Evolutionary conservation across 257 asterid genomes (phyloP), one percentile per base, ranked within the genome.

Genomic region (Coffea eugenioides): DNA sequence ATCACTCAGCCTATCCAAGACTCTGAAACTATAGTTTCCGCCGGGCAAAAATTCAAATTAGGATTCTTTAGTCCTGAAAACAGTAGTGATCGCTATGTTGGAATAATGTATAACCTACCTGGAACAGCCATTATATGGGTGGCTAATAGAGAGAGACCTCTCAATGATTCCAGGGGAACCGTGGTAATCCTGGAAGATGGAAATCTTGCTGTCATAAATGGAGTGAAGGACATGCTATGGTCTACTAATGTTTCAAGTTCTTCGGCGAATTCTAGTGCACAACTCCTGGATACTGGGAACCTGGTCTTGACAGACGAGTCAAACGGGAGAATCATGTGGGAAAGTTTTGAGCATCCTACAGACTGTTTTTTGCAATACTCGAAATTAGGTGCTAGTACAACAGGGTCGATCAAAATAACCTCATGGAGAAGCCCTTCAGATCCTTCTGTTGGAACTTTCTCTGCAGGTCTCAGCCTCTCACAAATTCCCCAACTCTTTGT

Each of bases 91-190:
- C 83, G 77, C 43, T 87, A 87, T 76, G 79, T 87, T 6, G 90
- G 90, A 34, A 68, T 87, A 73, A 77, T 80, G 89, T 86, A 62
- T 77, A 75, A 83, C 41, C 20, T 70, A 52, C 83, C 82, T 39
- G 43, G 43, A 39, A 39, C 20, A 25, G 69, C 91, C 20, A 54
- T 73, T 77, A 71, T 87, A 13, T 91, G 94, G 92, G 90, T 90
- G 59, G 96, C 92, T 8, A 91, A 91, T 71, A 89, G 91, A 41
- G 88, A 86, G n/a, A 48, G 14, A 25, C 90, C 92, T 52, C 70
- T 90, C 65, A 75, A 73, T 57, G 91, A 90, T 74, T 49, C 88
- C 2, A 48, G 62, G 2, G 91, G 90, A 65, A 59, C 76, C 10
- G 6, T 89, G 20, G 80, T 88, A 8, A 83, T 91, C 31, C 77